These are phyloP conservation scores for Stagonosporopsis rhizophila DNA, from an alignment of 2,329 filamentous ascomycete species.

Conservation along the genomic window DNA sequence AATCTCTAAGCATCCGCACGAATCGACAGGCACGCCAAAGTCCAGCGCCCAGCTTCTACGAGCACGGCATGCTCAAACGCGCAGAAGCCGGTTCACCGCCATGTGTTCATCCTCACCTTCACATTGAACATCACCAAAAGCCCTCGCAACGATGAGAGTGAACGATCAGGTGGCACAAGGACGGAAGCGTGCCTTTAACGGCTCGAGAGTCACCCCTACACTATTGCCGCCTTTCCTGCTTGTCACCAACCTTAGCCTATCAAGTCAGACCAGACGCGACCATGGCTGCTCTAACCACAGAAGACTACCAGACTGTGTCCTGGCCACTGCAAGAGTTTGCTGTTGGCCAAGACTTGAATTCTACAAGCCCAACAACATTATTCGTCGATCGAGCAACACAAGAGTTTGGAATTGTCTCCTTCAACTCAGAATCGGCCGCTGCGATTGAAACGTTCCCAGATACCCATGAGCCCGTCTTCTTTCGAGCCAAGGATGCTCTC, in stretches of 20 bases:
- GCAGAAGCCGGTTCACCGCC: background rate
- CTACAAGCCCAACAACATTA: background rate
- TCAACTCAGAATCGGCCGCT: background rate
- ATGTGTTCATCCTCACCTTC: background rate
- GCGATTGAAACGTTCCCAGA: constrained; percentile 11
- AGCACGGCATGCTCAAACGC: background rate
- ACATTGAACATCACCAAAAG: background rate
- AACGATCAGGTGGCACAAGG: background rate
- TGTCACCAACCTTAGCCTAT: background rate
- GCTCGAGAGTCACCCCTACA: no score
- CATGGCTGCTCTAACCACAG: background rate
- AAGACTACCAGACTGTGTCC: background rate
- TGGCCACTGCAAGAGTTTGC: constrained; percentile 23
- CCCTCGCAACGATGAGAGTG: background rate
- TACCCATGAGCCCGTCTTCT: constrained; percentile 24
- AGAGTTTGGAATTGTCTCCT: constrained; percentile 27
- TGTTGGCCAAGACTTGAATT: constrained; percentile 18
- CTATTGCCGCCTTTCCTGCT: background rate
- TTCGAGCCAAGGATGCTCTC: constrained; percentile 16
- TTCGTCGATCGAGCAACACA: constrained; percentile 25
- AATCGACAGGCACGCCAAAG: no score
- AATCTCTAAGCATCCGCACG: background rate
- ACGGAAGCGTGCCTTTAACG: background rate
- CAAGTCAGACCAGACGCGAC: background rate
- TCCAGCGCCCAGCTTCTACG: background rate